These are phyloP conservation scores for Neckera pumila DNA, from an alignment of 225 moss, liverwort and hornwort species.

Conservation along the genomic window DNA sequence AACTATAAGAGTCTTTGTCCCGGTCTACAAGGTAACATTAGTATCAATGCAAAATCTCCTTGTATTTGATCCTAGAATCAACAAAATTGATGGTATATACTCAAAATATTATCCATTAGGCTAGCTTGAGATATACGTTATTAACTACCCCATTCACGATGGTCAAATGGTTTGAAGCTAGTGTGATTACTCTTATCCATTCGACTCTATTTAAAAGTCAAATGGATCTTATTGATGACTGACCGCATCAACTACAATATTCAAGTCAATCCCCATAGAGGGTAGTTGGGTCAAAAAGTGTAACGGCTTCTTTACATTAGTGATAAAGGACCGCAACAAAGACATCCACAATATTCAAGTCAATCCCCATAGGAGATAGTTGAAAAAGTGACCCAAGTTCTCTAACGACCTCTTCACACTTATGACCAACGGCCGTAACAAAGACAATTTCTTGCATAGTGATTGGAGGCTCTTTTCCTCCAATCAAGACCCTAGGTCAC, in stretches of 20 bases:
- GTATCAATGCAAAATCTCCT: accelerated
- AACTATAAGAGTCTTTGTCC: not conserved
- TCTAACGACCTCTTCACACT: not conserved
- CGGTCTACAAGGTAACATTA: accelerated
- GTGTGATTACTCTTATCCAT: not conserved
- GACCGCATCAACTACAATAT: accelerated
- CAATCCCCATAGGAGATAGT: accelerated
- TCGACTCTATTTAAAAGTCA: accelerated
- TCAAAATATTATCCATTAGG: accelerated
- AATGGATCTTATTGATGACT: accelerated
- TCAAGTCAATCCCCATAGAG: not conserved
- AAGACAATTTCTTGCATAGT: too few species aligned
- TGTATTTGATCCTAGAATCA: accelerated
- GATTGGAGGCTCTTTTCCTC: not conserved
- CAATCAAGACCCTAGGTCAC: not conserved
- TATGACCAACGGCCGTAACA: accelerated
- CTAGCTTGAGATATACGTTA: accelerated
- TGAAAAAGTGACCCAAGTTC: not conserved
- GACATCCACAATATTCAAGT: not conserved
- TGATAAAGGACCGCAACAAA: accelerated
- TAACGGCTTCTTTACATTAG: not conserved
- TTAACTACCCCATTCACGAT: too few species aligned
- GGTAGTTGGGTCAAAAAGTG: not conserved
- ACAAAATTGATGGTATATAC: accelerated
- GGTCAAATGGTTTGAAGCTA: too few species aligned